phyloP scores from a whole-genome alignment of 495 filamentous ascomycete genomes.

The Evernia prunastri region DNA sequence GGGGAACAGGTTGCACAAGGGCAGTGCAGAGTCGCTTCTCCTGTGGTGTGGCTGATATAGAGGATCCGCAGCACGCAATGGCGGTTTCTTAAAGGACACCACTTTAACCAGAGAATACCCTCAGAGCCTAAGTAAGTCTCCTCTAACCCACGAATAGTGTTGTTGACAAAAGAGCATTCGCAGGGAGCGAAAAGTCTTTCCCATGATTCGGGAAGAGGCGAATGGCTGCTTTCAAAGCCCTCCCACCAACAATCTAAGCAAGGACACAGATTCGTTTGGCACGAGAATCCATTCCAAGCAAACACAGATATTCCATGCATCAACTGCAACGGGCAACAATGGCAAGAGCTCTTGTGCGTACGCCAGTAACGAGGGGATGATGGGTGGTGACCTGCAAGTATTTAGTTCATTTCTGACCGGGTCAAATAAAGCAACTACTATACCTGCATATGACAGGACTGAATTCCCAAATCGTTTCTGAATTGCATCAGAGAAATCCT shows the following conservation, averaged over 20 bases:
- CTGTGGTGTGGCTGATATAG: neutral
- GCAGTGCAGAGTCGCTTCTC: neutral
- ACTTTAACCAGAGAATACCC: neutral
- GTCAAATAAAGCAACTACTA: neutral
- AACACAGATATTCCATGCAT: neutral
- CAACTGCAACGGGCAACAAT: neutral
- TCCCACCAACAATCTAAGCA: neutral
- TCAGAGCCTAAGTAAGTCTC: neutral
- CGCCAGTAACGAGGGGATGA: neutral
- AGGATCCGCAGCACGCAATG: neutral
- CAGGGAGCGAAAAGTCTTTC: neutral
- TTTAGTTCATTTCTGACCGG: neutral
- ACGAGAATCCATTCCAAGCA: neutral
- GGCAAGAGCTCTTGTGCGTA: neutral
- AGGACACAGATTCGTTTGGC: neutral
- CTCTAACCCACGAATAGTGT: neutral
- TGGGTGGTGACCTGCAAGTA: neutral
- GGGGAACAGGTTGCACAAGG: neutral
- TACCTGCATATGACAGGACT: neutral
- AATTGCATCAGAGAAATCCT: neutral
- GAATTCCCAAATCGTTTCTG: neutral
- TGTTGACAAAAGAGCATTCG: neutral
- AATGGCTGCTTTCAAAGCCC: neutral
- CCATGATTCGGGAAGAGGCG: neutral
- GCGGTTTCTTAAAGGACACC: neutral